These are phyloP conservation scores for Ilyonectria robusta DNA, from an alignment of 2,329 filamentous ascomycete genomes.

Conservation along the genomic window DNA sequence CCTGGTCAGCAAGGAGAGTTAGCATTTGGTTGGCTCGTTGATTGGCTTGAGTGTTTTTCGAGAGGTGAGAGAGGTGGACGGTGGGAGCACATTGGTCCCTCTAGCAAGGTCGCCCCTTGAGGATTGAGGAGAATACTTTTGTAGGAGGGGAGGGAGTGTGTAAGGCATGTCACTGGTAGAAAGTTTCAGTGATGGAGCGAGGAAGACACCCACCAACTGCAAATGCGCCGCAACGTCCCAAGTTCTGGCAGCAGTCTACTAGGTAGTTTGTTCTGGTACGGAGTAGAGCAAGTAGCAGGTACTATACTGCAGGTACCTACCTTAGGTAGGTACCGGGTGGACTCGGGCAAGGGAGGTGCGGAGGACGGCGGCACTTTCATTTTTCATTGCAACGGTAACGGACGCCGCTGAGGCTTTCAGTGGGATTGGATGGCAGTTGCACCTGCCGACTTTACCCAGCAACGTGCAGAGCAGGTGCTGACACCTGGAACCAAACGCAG, in stretches of 20 bases:
- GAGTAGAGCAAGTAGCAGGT: not conserved
- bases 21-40: slow-evolving; percentile 15
- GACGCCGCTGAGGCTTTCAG: slow-evolving; percentile 1
- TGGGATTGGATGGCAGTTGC: slow-evolving; percentile 16
- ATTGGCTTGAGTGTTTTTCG: not conserved
- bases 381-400: slow-evolving; percentile 27
- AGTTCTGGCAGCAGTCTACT: slow-evolving; percentile 4
- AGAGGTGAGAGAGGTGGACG: not conserved
- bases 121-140: slow-evolving; percentile 11
- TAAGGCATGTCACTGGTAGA: not conserved
- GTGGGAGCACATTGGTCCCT: not conserved
- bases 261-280: not conserved
- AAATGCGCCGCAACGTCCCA: slow-evolving; percentile 1
- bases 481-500: slow-evolving; percentile 3
- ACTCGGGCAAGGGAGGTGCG: slow-evolving; percentile 16
- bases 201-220: slow-evolving; percentile 17
- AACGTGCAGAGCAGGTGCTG: not conserved
- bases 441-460: slow-evolving; percentile 20
- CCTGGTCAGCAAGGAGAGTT: slow-evolving; percentile 2
- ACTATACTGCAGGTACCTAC: not conserved
- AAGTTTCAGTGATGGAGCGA: slow-evolving; percentile 16
- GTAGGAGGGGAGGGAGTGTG: not conserved
- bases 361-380: slow-evolving; percentile 3
- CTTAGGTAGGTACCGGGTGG: slow-evolving; percentile 14
- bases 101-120: slow-evolving; percentile 10